Evolutionary conservation across 1,284 basidiomycete genomes (phyloP).

Genomic region (Pseudozyma sp.): DNA sequence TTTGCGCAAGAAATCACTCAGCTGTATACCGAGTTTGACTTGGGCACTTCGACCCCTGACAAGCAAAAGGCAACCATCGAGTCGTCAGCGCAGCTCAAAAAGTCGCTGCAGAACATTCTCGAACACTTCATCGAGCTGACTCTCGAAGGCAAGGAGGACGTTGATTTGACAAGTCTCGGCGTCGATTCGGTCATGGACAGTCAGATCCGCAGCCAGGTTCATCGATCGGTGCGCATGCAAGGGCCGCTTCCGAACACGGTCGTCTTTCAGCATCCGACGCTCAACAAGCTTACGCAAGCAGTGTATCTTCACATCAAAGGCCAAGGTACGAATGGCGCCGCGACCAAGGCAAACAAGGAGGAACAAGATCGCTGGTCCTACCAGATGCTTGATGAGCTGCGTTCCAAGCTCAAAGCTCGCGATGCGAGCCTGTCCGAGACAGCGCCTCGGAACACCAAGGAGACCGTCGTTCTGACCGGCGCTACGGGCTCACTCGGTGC

Average conservation of each 20-base stretch:
- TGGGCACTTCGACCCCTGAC: conserved; percentile 30
- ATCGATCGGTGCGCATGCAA: conserved; percentile 25
- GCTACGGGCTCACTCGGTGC: conserved; percentile 54
- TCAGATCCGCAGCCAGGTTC: conserved; percentile 70
- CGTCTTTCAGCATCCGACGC: conserved; percentile 72
- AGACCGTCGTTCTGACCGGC: conserved; percentile 47
- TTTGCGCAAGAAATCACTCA: conserved; percentile 28
- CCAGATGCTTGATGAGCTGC: conserved; percentile 16
- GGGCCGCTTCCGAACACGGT: conserved; percentile 65
- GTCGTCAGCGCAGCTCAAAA: conserved; percentile 11
- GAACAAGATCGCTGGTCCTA: conserved; percentile 58
- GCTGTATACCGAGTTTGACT: conserved; percentile 43
- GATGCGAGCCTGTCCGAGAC: background rate
- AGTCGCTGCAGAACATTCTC: conserved; percentile 22
- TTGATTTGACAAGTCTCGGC: conserved; percentile 71
- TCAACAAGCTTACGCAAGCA: conserved; percentile 66
- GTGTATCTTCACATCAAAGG: conserved; percentile 23
- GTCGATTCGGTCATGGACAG: conserved; percentile 75
- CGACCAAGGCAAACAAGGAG: conserved; percentile 26
- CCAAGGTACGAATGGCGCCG: background rate
- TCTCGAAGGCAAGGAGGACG: conserved; percentile 60
- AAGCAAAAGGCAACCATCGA: conserved; percentile 16
- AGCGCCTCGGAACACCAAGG: background rate
- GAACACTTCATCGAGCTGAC: conserved; percentile 57
- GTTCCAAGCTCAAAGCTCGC: conserved; percentile 19